phyloP scores from a whole-genome alignment of 495 filamentous ascomycete species.

The Podospora sp. region DNA sequence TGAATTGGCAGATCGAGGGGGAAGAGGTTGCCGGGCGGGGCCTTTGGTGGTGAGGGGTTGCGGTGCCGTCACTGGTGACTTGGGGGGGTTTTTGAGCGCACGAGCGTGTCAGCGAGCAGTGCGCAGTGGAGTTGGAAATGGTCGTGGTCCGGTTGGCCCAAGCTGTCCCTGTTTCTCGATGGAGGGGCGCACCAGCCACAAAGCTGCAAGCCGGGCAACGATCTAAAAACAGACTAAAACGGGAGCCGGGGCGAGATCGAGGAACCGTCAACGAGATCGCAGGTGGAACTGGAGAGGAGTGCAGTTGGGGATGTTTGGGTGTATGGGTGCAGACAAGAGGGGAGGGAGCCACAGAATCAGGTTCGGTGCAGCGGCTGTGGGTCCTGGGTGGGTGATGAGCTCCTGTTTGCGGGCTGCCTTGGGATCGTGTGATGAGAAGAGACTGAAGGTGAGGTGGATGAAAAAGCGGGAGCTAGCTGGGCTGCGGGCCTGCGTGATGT shows the following conservation, averaged over 20 bases:
- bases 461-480: constrained; percentile 21
- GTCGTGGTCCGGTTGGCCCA: constrained; percentile 29
- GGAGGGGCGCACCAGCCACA: constrained; percentile 21
- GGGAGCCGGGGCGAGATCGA: constrained; percentile 14
- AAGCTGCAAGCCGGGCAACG: constrained; percentile 25
- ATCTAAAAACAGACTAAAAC: constrained; percentile 34
- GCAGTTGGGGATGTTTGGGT: not conserved
- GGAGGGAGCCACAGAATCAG: constrained; percentile 14
- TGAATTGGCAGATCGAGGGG: constrained; percentile 5
- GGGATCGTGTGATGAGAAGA: constrained; percentile 34
- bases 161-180: constrained; percentile 8
- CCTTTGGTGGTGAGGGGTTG: constrained; percentile 25
- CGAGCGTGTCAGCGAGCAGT: constrained; percentile 18
- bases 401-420: constrained; percentile 23
- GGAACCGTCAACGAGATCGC: constrained; percentile 16
- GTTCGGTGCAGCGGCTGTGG: not conserved
- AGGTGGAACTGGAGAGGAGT: constrained; percentile 18
- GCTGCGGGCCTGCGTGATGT: constrained; percentile 15
- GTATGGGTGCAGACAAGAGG: not conserved
- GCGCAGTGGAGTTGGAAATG: constrained; percentile 27
- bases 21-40: constrained; percentile 11
- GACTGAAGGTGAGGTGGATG: constrained; percentile 16
- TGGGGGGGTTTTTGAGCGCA: constrained; percentile 9
- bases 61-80: constrained; percentile 25
- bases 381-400: constrained; percentile 17